phyloP scores from a whole-genome alignment of 345 rosid genomes.

The Lenwebbia sp. region DNA sequence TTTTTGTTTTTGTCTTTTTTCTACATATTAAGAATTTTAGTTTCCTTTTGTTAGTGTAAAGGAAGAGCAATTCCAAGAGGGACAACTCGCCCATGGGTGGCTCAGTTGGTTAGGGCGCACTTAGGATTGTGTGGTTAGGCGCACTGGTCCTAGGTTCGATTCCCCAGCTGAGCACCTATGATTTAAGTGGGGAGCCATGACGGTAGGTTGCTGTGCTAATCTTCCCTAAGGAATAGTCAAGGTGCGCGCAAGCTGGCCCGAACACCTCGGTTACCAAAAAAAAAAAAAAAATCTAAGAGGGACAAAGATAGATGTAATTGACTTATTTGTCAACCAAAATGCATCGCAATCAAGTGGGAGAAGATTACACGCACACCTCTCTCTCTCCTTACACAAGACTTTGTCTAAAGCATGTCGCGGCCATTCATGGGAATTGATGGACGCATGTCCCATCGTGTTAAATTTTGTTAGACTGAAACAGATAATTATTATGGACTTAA shows the following conservation, averaged over 20 bases:
- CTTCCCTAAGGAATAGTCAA: too few species aligned
- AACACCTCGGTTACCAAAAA: too few species aligned
- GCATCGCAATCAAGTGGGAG: neutral
- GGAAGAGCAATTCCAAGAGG: neutral
- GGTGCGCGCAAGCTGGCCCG: too few species aligned
- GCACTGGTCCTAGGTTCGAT: too few species aligned
- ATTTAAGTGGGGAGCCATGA: too few species aligned
- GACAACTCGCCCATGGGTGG: too few species aligned
- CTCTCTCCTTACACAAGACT: neutral
- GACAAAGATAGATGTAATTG: neutral
- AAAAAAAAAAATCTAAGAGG: neutral
- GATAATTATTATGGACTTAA: too few species aligned
- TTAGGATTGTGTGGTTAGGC: too few species aligned
- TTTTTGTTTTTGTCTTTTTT: neutral
- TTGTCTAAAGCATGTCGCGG: neutral
- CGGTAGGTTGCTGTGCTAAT: too few species aligned
- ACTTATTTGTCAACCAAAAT: neutral
- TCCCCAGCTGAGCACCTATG: too few species aligned
- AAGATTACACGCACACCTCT: neutral
- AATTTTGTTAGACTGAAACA: too few species aligned
- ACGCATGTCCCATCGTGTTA: neutral
- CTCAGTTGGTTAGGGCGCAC: too few species aligned
- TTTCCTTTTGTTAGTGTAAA: neutral
- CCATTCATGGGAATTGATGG: neutral
- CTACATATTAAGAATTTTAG: neutral